Evolutionary conservation across 768 basidiomycete genomes (phyloP).

Genomic region (Lactarius deliciosus): DNA sequence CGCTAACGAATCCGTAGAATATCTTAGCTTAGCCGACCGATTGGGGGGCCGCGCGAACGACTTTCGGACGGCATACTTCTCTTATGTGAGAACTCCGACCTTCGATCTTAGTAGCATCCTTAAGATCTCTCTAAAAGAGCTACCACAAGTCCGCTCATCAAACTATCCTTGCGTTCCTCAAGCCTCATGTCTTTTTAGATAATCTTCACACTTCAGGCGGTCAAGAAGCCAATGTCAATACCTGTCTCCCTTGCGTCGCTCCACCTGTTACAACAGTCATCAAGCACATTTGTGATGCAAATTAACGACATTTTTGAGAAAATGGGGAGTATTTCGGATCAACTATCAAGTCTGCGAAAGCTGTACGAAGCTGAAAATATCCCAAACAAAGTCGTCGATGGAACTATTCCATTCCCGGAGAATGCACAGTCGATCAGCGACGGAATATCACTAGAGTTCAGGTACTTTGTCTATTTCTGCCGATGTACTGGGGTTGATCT

Average conservation of each 20-base stretch:
- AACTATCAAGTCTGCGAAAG: conserved; percentile 52
- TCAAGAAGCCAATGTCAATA: conserved; percentile 27
- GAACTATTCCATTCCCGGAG: conserved; percentile 41
- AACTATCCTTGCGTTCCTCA: background rate
- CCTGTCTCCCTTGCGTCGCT: conserved; percentile 34
- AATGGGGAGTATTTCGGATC: conserved; percentile 54
- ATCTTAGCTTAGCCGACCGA: conserved; percentile 22
- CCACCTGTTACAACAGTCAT: conserved; percentile 55
- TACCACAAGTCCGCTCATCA: conserved; percentile 25
- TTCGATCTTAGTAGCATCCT: conserved; percentile 6
- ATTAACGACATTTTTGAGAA: conserved; percentile 52
- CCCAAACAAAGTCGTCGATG: conserved; percentile 59
- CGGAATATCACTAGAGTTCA: conserved; percentile 59
- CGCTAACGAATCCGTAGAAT: conserved; percentile 7
- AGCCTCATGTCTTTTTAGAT: conserved; percentile 15
- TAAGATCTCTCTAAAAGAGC: conserved; percentile 13
- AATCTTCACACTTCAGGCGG: conserved; percentile 30
- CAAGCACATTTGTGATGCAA: conserved; percentile 47
- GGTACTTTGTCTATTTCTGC: conserved; percentile 38
- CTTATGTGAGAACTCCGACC: background rate
- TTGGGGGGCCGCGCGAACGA: conserved; percentile 22
- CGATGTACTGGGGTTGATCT: conserved; percentile 30
- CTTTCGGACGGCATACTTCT: conserved; percentile 15
- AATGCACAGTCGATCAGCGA: conserved; percentile 19
- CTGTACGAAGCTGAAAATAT: conserved; percentile 65